Evolutionary conservation across 2,329 filamentous ascomycete species (phyloP), one percentile per base, ranked within the genome.

Genomic region (Aspergillus chevalieri): DNA sequence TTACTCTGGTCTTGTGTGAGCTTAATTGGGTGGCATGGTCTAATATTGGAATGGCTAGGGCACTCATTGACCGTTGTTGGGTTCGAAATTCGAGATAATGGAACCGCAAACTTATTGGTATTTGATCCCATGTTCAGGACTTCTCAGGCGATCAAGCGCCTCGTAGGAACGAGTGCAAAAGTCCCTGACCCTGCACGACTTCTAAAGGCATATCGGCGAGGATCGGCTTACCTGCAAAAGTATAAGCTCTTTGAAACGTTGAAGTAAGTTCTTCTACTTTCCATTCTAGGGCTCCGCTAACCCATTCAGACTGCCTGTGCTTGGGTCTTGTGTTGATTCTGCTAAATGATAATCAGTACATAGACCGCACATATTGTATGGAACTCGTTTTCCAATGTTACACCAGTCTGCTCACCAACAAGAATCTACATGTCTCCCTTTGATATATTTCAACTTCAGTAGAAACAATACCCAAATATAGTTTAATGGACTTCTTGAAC

Each of bases 41-140:
- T 52, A 46, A 55, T 17, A 42, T 34, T 36, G n/a, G 33, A 15
- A 9, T 17, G n/a, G 7, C 1, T 22, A 78, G 89, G 90, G 2
- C 92, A 97, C 66, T 96, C 91, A 1, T 77, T 95, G 74, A 95
- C 89, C 0, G 89, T 97, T 46, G 77, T 97, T 48, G 92, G 92
- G 0, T 77, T 95, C 22, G 90, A 96, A 68, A 81, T 80, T 56
- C 80, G 78, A 24, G 74, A 70, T 30, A 78, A 85, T 51, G 86
- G 87, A 22, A 73, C 75, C 15, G 73, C 77, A 46, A 86, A 87
- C 57, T 73, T 97, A 15, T 74, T 97, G 0, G 87, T 95, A 10
- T 95, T 95, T 64, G 91, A 97, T 64, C 90, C 92, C 1, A 86
- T 87, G 72, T 89, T 88, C 65, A 83, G 80, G 48, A 86, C 90